A percentile compares a stretch with the other conserved stretches of the same genome.
Conservation (phyloP, 371 early-diverging fungal species). For the Mucor indicus region DNA sequence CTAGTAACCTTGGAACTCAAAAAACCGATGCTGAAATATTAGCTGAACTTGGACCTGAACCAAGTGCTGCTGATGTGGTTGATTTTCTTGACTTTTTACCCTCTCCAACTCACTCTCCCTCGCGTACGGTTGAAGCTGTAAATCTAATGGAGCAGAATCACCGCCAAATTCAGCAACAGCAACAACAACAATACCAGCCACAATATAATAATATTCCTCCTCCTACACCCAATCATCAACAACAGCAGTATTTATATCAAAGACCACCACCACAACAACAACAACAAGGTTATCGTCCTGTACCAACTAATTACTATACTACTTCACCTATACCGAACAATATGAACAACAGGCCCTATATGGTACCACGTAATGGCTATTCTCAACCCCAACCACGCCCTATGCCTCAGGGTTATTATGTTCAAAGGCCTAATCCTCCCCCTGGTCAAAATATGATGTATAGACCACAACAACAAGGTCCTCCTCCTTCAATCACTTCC, state of each 20-base stretch:
- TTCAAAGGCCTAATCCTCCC: slow-evolving; percentile 5
- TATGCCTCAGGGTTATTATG: slow-evolving; percentile 6
- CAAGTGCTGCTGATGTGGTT: slow-evolving; percentile 52
- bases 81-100: slow-evolving; percentile 50
- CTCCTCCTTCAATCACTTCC: background rate
- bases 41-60: slow-evolving; percentile 39
- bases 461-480: slow-evolving; percentile 2
- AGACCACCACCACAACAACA: background rate
- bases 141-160: slow-evolving; percentile 32
- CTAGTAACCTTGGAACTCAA: background rate
- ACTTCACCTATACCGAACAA: slow-evolving; percentile 19
- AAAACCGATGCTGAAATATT: slow-evolving; percentile 11
- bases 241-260: background rate
- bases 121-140: slow-evolving; percentile 11
- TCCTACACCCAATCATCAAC: too few species aligned
- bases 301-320: slow-evolving; percentile 9
- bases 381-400: slow-evolving; percentile 4
- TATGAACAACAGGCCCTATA: slow-evolving; percentile 12
- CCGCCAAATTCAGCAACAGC: slow-evolving; percentile 11
- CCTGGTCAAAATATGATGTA: slow-evolving; percentile 6
- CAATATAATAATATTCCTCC: too few species aligned
- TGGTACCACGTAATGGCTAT: slow-evolving; percentile 5
- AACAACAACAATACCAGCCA: slow-evolving; percentile 7
- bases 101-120: slow-evolving; percentile 47
- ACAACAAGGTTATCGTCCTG: background rate